Percentiles rank a stretch among this genome's conserved stretches.
Conservation (phyloP, 305 asterid genomes). For the Coffea humblotiana region DNA sequence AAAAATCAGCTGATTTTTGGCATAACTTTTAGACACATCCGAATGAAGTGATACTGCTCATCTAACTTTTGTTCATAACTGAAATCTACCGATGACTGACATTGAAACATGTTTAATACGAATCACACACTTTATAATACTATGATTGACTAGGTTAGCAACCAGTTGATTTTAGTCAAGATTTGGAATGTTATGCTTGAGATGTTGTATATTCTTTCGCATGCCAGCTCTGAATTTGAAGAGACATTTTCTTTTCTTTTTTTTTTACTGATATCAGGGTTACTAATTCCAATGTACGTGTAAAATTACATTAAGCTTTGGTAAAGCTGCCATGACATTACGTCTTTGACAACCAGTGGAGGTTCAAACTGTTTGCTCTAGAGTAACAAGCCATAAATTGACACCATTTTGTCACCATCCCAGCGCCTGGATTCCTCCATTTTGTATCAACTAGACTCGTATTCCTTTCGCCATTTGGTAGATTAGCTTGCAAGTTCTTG, state of each 20-base stretch:
- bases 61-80: not conserved
- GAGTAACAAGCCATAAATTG: slow-evolving; percentile 7
- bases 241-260: not conserved
- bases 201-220: not conserved
- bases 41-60: not conserved
- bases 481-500: not conserved
- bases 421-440: not conserved
- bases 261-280: not conserved
- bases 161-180: not conserved
- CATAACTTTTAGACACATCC: not conserved
- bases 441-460: not conserved
- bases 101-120: no score
- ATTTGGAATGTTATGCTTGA: not conserved
- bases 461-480: not conserved
- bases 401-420: not conserved
- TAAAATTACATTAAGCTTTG: not conserved
- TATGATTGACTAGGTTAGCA: no score
- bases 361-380: not conserved
- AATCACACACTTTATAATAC: not conserved
- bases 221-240: not conserved
- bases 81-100: no score
- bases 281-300: not conserved
- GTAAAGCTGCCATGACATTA: not conserved
- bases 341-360: not conserved
- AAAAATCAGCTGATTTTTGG: not conserved